Evolutionary conservation across 768 basidiomycete species (phyloP), one percentile per base, ranked within the genome.

Genomic region (Boletus eberwhitei): DNA sequence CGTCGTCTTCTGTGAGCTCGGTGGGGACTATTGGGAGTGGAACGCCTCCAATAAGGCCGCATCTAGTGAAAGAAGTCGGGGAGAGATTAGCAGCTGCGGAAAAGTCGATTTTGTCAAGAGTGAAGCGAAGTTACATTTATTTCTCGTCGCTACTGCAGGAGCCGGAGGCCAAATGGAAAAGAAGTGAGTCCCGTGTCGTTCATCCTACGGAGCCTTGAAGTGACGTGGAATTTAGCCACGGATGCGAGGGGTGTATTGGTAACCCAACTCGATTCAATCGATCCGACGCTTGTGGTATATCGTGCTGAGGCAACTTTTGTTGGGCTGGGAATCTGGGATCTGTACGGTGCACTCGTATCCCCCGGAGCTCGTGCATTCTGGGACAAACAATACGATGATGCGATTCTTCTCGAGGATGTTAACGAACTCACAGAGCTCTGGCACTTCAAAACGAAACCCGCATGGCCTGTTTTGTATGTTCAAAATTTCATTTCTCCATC

Each of bases 241-340:
- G 97, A 99, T 60, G 80, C 82, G 29, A 82, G 87, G 41, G 96
- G 97, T 2, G 96, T 98, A 1, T 90, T 93, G 5, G 85, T 99
- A 36, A 93, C 94, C 5, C 95, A 98, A 68, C 82, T 98, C 9
- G 90, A 98, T 68, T 96, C 94, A 0, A 98, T 98, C 55, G 97
- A 99, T 70, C 93, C 93, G 26, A 98, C 96, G 0, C 75, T 98
- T 52, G 90, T 98, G 7, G 94, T 99, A 4, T 98, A 93, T 68
- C 84, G 93, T 21, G 95, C 97, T 2, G 94, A 98, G 71, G 96
- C 96, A 2, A 95, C 94, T 0, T 98, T 98, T 66, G 95, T 98
- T 35, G 96, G 95, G 21, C 86, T 98, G 5, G 86, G 90, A 3
- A 75, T 99, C 2, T 98, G 96, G 96, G 97, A 99, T 68, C 75